These are phyloP conservation scores for Hymenoscyphus salicellus DNA, from an alignment of 2,329 filamentous ascomycete genomes.

Conservation along the genomic window DNA sequence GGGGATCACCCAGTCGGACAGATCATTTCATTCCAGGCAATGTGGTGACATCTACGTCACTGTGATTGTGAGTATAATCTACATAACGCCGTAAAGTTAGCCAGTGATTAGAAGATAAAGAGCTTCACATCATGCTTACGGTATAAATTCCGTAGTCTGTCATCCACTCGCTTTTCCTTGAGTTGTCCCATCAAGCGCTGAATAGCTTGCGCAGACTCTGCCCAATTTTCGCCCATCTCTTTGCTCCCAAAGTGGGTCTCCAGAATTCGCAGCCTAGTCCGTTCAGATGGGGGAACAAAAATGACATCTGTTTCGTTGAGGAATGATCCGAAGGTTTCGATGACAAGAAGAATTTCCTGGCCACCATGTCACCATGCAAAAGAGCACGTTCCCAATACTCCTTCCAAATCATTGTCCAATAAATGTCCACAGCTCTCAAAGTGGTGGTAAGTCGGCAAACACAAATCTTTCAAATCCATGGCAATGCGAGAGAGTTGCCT, in stretches of 20 bases:
- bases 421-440: no score
- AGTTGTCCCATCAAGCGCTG: neutral
- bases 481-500: no score
- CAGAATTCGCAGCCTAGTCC: neutral
- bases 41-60: no score
- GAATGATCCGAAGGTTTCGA: neutral
- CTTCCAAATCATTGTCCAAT: no score
- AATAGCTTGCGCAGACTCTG: neutral
- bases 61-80: no score
- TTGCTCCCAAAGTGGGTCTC: neutral
- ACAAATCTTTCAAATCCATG: no score
- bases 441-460: no score
- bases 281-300: neutral
- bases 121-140: neutral
- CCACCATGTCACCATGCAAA: neutral
- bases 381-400: neutral
- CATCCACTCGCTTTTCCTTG: neutral
- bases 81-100: neutral
- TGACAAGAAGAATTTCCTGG: neutral
- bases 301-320: neutral
- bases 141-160: neutral
- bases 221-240: neutral
- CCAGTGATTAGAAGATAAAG: neutral
- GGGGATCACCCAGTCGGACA: neutral
- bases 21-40: neutral